These are phyloP conservation scores for Trametes cubensis DNA, from an alignment of 768 basidiomycete genomes.

Conservation along the genomic window DNA sequence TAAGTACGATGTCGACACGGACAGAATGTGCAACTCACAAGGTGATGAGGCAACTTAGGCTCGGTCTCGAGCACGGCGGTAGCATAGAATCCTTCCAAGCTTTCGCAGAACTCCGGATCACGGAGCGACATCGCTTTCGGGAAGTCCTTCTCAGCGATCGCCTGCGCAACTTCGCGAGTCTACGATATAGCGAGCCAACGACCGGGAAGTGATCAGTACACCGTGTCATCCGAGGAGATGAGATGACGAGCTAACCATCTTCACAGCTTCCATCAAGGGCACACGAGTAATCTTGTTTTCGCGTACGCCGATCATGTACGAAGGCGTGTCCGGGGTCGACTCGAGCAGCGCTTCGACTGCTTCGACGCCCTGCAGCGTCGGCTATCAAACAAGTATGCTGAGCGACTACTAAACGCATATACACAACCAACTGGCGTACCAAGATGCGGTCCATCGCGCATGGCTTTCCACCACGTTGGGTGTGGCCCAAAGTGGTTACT, in stretches of 20 bases:
- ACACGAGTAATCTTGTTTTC: conserved; percentile 96
- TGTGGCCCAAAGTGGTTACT: conserved; percentile 96
- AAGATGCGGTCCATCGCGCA: conserved; percentile 92
- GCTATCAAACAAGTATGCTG: conserved; percentile 47
- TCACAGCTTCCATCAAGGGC: conserved; percentile 91
- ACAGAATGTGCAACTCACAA: conserved; percentile 26
- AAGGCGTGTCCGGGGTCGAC: conserved; percentile 86
- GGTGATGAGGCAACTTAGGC: conserved; percentile 36
- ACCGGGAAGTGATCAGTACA: conserved; percentile 8
- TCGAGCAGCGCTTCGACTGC: conserved; percentile 88
- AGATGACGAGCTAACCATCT: conserved; percentile 54
- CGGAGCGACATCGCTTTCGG: conserved; percentile 83
- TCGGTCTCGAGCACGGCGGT: conserved; percentile 61
- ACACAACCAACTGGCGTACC: conserved; percentile 47
- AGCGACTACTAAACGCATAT: not conserved
- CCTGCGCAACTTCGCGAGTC: conserved; percentile 85
- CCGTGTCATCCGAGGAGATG: not conserved
- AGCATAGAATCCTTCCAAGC: conserved; percentile 80
- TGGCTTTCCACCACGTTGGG: conserved; percentile 91
- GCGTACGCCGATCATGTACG: conserved; percentile 94
- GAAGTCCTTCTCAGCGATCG: conserved; percentile 84
- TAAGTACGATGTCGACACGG: not conserved
- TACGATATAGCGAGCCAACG: conserved; percentile 35
- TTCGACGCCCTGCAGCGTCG: conserved; percentile 94
- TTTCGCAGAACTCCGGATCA: conserved; percentile 90